phyloP scores from a whole-genome alignment of 257 asterid genomes.

The Anisodus acutangulus region DNA sequence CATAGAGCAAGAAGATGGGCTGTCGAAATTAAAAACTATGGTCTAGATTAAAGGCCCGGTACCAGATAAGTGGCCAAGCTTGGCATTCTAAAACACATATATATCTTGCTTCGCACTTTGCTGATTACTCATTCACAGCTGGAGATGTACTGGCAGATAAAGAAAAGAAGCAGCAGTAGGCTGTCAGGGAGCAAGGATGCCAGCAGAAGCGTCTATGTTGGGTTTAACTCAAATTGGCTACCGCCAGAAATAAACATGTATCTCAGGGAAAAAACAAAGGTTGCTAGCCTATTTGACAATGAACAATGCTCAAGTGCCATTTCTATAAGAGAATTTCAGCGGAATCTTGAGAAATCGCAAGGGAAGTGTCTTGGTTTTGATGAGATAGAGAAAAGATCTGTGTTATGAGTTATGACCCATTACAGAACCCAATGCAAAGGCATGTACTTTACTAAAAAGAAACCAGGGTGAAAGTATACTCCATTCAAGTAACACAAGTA shows the following conservation, averaged over 20 bases:
- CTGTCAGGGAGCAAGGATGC: neutral
- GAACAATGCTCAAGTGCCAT: neutral
- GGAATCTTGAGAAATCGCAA: neutral
- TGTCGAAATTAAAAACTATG: neutral
- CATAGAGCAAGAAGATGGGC: neutral
- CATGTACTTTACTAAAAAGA: neutral
- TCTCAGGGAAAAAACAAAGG: neutral
- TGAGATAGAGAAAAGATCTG: neutral
- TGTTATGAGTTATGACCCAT: neutral
- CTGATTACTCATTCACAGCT: neutral
- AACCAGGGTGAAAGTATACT: slow-evolving; percentile 9
- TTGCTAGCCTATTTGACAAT: neutral
- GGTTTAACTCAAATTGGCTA: neutral
- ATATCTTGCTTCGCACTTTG: neutral
- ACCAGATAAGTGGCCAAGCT: neutral
- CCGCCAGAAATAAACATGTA: neutral
- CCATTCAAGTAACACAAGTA: slow-evolving; percentile 16
- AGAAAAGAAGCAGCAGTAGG: neutral
- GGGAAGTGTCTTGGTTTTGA: neutral
- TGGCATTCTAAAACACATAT: neutral
- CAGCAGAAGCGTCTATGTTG: neutral
- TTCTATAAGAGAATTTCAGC: neutral
- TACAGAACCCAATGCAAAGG: neutral
- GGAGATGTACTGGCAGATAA: neutral
- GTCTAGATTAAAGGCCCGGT: neutral